These are phyloP conservation scores for Mycosphaerella arachidis DNA, from an alignment of 2,329 filamentous ascomycete species.

Conservation along the genomic window DNA sequence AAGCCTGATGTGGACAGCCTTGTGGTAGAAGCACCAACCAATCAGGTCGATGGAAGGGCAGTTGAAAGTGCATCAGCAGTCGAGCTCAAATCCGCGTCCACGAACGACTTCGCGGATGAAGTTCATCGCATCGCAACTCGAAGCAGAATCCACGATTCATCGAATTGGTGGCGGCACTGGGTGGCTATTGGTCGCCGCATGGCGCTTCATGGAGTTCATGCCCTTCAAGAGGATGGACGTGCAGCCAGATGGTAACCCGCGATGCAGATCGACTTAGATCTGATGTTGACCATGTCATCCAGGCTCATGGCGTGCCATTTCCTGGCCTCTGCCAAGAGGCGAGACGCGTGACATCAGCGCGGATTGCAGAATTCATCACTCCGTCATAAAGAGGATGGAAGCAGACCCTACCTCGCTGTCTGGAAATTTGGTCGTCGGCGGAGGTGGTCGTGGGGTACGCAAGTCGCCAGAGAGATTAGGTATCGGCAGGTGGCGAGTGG, in stretches of 20 bases:
- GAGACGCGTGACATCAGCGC: conserved; percentile 72
- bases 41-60: conserved; percentile 7
- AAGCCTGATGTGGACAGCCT: neutral
- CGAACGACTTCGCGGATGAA: neutral
- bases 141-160: conserved; percentile 12
- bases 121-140: conserved; percentile 7
- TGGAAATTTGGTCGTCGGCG: conserved; percentile 74
- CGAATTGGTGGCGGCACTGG: conserved; percentile 10
- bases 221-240: conserved; percentile 61
- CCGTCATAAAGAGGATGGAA: conserved; percentile 68
- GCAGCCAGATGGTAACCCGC: conserved; percentile 50
- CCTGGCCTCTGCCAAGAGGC: conserved; percentile 73
- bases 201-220: conserved; percentile 7
- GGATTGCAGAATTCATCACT: conserved; percentile 66
- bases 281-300: too few relatives aligned
- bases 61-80: neutral
- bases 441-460: conserved; percentile 66
- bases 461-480: conserved; percentile 58
- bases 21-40: conserved; percentile 1
- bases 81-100: neutral
- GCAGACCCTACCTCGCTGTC: conserved; percentile 62
- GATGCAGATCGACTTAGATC: neutral
- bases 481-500: conserved; percentile 65
- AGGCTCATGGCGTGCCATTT: conserved; percentile 70
- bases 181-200: conserved; percentile 5